Evolutionary conservation across 2,329 filamentous ascomycete species (phyloP).

Genomic region (Trichophaea hybrida): DNA sequence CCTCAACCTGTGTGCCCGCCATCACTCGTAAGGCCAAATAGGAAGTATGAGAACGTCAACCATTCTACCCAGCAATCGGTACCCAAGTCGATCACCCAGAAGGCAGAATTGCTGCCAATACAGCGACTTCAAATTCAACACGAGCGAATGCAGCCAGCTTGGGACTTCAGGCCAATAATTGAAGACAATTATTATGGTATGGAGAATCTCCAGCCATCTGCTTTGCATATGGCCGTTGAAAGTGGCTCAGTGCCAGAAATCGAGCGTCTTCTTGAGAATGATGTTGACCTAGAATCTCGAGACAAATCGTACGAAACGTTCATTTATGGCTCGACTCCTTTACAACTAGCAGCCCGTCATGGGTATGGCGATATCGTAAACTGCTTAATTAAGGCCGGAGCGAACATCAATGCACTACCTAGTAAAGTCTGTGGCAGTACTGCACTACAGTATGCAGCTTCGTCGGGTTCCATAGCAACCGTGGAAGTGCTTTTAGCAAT

Average conservation of each 20-base stretch:
- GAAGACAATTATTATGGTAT: too few species aligned
- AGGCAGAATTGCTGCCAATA: background rate
- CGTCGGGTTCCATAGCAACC: too few species aligned
- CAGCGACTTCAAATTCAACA: background rate
- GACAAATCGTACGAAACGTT: too few species aligned
- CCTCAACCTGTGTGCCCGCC: background rate
- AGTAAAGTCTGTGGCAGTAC: background rate
- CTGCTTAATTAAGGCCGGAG: background rate
- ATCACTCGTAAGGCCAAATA: background rate
- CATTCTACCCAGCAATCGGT: background rate
- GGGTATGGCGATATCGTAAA: background rate
- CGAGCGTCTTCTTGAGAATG: background rate
- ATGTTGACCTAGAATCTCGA: background rate
- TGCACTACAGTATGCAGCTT: background rate
- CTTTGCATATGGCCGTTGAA: background rate
- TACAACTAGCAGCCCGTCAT: background rate
- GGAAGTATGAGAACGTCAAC: background rate
- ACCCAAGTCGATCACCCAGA: background rate
- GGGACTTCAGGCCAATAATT: too few species aligned
- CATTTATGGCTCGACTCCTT: background rate
- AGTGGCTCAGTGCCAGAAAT: background rate
- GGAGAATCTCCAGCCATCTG: too few species aligned
- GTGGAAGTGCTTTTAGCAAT: too few species aligned
- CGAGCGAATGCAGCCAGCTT: background rate
- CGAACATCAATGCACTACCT: background rate